Base-by-base conservation (phyloP, 208 protist species). In the Porcisia hertigi region DNA sequence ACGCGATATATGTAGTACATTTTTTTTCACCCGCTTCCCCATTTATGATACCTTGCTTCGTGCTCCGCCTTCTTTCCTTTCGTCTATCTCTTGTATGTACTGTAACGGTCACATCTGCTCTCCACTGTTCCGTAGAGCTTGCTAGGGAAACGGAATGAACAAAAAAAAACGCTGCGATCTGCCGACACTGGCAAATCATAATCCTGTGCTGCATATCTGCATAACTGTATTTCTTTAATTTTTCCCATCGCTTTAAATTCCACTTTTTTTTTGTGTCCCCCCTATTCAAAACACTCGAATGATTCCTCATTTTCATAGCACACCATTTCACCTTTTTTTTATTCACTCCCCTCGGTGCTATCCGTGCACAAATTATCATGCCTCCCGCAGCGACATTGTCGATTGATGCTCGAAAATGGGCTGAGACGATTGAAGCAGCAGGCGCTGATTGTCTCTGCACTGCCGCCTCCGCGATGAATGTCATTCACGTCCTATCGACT, bases 401-500 rank as follows among this genome's bases (percentile, higher is more conserved):
- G 12, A 74, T 88, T n/a, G 84, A 94, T 14, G 73, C 86, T 1
- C 87, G 73, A 63, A 94, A 91, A 71, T 97, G 93, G 91, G 34
- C 58, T 9, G 85, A 90, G 72, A 75, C 76, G 4, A 86, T 97
- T 74, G 87, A 92, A 65, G 58, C 69, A 0, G 58, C 76, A n/a
- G 88, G 84, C 30, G 77, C 74, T 14, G 85, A 90, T 25, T 91
- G 86, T 71, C 62, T 95, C 9, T 82, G 55, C 63, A 86, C 80
- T 65, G 76, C 77, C 0, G 66, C 82, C 20, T 94, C 91, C 1
- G 90, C 90, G 36, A 89, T 87, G 58, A 96, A 93, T 81, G 90
- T 97, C 20, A 76, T 83, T 36, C 82, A 90, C 64, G 88, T 93
- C 0, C 84, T 97, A 16, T 96, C 91, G 7, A 94, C 77, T 9